Base-by-base conservation (phyloP, 2,329 filamentous ascomycete genomes). In the Exophiala aquamarina region DNA sequence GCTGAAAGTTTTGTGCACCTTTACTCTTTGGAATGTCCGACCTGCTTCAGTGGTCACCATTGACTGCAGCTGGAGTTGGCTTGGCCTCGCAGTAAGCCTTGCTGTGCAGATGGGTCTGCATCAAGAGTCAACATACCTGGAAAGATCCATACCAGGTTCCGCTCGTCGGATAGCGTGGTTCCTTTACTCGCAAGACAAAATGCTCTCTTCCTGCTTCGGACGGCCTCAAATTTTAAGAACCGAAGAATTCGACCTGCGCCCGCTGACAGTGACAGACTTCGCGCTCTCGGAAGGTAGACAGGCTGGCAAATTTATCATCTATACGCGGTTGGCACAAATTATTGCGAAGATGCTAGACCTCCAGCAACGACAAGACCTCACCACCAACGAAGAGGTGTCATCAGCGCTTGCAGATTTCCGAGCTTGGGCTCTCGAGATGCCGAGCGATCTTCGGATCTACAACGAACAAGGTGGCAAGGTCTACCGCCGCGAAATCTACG, bases 31-130 rank as follows among this genome's bases (percentile, higher is more conserved):
- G 23, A 43, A 43, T 17, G 33, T 43, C 23, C 14, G 19, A 20
- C 23, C 23, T 11, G 23, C 17, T 34, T 17, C 33, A 3, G 23
- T 43, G 13, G 18, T 43, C 26, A 43, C 40, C 28, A 13, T 34
- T 14, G 40, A 43, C 20, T 43, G 40, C 40, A 28, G 13, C 26
- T 43, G 40, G 40, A 21, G 33, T 10, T 43, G 40, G 40, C 40
- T 35, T 6, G 40, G 40, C n/a, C 32, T 43, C 23, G 40, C 21
- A 4, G 17, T 15, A 10, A 31, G 40, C 15, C 31, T 43, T 18
- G n/a, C 33, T 4, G 11, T 17, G 4, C 40, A 43, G 15, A 43
- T 32, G 40, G 40, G 40, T 13, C 28, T 43, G 4, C 40, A 43
- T 43, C 40, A 9, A 13, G 23, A 43, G 14, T 17, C 7, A 15